Base-by-base conservation (phyloP, 192 early-diverging fungal species). In the Coemansia sp. region DNA sequence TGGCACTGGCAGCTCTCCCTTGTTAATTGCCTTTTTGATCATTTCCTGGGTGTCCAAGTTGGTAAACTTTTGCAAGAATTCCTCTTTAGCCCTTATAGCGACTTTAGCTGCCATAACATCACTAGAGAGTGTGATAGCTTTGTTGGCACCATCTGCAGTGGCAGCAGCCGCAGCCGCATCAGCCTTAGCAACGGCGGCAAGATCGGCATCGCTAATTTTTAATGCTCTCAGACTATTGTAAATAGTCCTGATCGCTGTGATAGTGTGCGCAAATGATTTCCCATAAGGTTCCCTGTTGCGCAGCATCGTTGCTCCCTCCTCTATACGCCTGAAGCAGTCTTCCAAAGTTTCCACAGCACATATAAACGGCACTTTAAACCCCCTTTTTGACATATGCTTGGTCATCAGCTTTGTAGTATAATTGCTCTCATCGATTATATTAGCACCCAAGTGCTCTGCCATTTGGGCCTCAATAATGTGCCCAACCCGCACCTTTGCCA, bases 251-350 rank as follows among this genome's bases (percentile, higher is more conserved):
- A 48, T 48, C 7, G 9, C 23, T 48, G 46, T 3, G 16, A 48
- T 21, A 4, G 21, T 48, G 21, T 48, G 3, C 16, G 46, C 21
- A n/a, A n/a, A n/a, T n/a, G n/a, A n/a, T n/a, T n/a, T n/a, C n/a
- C n/a, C n/a, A n/a, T n/a, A n/a, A n/a, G n/a, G n/a, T n/a, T 93
- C 94, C 84, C 93, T 95, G 59, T 92, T 96, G 63, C 93, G 87
- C 82, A 96, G 93, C 92, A 96, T 93, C 62, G 92, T 86, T 56
- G 94, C 93, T 72, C 93, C 94, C 74, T 96, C 94, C 63, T 84
- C 84, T 73, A 95, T 91, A 56, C 93, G 86, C 62, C 90, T 83
- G 61, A 96, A 84, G 45, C 93, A 93, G 71, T 96, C 94, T 62
- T 90, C 90, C 18, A 96, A 77, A 83, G 94, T 95, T 83, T 88